Base-by-base conservation (phyloP, 2,329 filamentous ascomycete genomes). In the Pestalotiopsis sp. region DNA sequence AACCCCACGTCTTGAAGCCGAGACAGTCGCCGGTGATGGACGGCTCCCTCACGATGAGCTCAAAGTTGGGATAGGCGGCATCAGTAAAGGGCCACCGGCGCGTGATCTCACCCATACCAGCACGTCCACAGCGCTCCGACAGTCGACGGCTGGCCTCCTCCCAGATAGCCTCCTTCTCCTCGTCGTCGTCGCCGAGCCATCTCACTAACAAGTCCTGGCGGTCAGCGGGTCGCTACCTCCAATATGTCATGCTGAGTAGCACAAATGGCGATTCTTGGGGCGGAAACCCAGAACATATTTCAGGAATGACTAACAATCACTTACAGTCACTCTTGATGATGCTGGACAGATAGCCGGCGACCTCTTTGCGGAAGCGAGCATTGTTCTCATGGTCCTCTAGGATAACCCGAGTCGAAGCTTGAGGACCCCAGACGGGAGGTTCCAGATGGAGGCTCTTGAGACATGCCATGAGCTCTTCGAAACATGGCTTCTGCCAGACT, bases 1-100 rank as follows among this genome's bases (percentile, higher is more conserved):
- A 95, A 0, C 93, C 93, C 96, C 96, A 98, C 0, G 96, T 99
- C 80, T 99, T 98, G 78, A 97, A 86, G 1, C 96, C 96, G 20
- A 98, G 85, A 69, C 93, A 92, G 79, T 98, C 95, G 6, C 92
- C 92, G 0, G 93, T 97, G 68, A 98, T 84, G 0, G 94, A 91
- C 1, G 96, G 96, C 78, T 99, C 96, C 68, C 93, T 88, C 52
- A 99, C 89, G 45, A 87, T 86, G 64, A 99, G 83, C 60, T 91
- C 86, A 73, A 94, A 86, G 1, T 80, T 73, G 31, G 82, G 79
- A 31, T 78, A 75, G 3, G 74, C 69, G 3, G 75, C 74, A 4
- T 74, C 72, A 25, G 78, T 74, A 71, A 89, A 87, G 1, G 86
- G 86, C 87, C 87, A 90, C 4, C 79, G 78, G 39, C 87, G 82